Conservation (phyloP, 2,329 filamentous ascomycete species). For the Apiospora arundinis region DNA sequence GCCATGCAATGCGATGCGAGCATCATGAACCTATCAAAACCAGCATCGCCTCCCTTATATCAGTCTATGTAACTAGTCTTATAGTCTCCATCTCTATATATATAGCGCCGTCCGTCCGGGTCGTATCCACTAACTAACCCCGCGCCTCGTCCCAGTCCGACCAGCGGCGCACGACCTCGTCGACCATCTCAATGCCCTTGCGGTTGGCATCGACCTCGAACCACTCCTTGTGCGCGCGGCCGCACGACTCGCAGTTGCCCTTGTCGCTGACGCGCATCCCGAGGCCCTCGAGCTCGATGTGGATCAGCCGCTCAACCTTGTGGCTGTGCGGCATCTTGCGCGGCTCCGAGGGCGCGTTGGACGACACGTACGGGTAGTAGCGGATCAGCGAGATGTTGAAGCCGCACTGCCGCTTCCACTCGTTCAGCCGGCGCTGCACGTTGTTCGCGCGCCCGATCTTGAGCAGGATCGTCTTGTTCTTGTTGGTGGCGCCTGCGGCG, state of each 20-base stretch:
- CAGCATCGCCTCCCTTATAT: slow-evolving; percentile 1
- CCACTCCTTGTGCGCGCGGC: slow-evolving; percentile 90
- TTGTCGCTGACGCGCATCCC: slow-evolving; percentile 58
- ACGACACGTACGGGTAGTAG: slow-evolving; percentile 83
- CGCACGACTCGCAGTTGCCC: slow-evolving; percentile 75
- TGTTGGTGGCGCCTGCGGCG: slow-evolving; percentile 27
- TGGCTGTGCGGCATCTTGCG: slow-evolving; percentile 85
- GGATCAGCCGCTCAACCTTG: slow-evolving; percentile 87
- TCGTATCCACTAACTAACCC: slow-evolving; percentile 18
- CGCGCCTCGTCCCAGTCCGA: slow-evolving; percentile 76
- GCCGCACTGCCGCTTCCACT: slow-evolving; percentile 93
- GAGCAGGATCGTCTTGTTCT: slow-evolving; percentile 67
- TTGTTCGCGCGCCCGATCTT: slow-evolving; percentile 77
- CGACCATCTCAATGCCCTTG: slow-evolving; percentile 70
- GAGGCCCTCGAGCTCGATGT: slow-evolving; percentile 80
- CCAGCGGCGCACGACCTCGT: slow-evolving; percentile 81
- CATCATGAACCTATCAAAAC: neutral
- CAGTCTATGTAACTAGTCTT: neutral
- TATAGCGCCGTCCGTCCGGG: neutral
- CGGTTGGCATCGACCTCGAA: slow-evolving; percentile 84
- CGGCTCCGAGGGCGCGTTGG: slow-evolving; percentile 48
- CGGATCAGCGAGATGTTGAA: slow-evolving; percentile 87
- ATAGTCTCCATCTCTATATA: neutral
- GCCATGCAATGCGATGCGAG: neutral
- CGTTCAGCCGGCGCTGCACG: slow-evolving; percentile 87